Evolutionary conservation across 306 rosid genomes (phyloP).

Genomic region (Pachyrhizus erosus): DNA sequence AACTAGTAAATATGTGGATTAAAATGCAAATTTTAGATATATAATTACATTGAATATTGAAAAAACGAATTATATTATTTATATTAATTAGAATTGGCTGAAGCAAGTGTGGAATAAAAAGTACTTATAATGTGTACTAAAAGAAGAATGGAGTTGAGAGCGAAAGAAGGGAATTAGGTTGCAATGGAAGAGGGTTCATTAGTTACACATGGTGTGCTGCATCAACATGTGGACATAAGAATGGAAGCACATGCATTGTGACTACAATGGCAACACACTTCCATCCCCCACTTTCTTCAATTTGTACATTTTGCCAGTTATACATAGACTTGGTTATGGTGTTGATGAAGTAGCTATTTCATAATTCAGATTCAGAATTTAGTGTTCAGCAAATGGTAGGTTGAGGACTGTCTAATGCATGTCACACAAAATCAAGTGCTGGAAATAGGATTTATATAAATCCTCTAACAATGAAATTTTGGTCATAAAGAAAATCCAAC

Average conservation of each 20-base stretch:
- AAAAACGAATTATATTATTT: no score
- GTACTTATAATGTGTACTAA: no score
- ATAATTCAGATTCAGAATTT: background rate
- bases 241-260: constrained; percentile 48
- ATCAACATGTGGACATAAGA: constrained; percentile 53
- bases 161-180: no score
- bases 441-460: background rate
- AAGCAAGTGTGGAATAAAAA: no score
- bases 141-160: no score
- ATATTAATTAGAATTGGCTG: no score
- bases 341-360: background rate
- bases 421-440: background rate
- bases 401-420: background rate
- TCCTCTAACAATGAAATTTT: background rate
- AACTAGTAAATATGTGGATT: no score
- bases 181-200: background rate
- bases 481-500: no score
- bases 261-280: constrained; percentile 37
- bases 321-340: background rate
- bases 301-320: constrained; percentile 14
- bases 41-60: no score
- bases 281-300: background rate
- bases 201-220: constrained; percentile 24
- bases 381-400: background rate
- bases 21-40: no score